Evolutionary conservation across 768 basidiomycete species (phyloP).

Genomic region (Amyloporia xantha): DNA sequence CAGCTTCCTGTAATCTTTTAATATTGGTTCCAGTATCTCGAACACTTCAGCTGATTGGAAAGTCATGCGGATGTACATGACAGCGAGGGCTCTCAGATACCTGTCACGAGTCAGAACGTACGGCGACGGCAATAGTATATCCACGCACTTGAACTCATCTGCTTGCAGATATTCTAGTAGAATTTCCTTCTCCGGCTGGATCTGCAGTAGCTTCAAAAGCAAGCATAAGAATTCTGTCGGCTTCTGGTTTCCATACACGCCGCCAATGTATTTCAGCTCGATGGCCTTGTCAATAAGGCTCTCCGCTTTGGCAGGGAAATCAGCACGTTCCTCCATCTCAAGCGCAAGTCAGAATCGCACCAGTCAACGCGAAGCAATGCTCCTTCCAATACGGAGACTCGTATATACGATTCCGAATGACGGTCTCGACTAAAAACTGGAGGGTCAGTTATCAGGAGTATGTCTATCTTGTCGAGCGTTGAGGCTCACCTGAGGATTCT

Average conservation of each 20-base stretch:
- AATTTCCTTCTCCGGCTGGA: slow-evolving; percentile 98
- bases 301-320: slow-evolving; percentile 83
- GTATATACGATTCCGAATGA: slow-evolving; percentile 94
- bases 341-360: slow-evolving; percentile 32
- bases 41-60: slow-evolving; percentile 88
- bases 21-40: slow-evolving; percentile 86
- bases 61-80: slow-evolving; percentile 92
- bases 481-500: slow-evolving; percentile 84
- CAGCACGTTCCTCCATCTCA: too few species aligned
- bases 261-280: slow-evolving; percentile 75
- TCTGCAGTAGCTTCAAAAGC: slow-evolving; percentile 88
- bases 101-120: slow-evolving; percentile 21
- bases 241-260: slow-evolving; percentile 91
- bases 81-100: slow-evolving; percentile 90
- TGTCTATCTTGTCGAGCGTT: neutral
- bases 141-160: slow-evolving; percentile 95
- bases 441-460: slow-evolving; percentile 20
- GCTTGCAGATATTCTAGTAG: slow-evolving; percentile 90
- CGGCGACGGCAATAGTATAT: neutral
- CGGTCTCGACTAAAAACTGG: slow-evolving; percentile 91
- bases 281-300: slow-evolving; percentile 91
- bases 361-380: slow-evolving; percentile 95
- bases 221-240: slow-evolving; percentile 94
- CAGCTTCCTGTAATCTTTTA: slow-evolving; percentile 91
- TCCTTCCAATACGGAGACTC: slow-evolving; percentile 97